Conservation (phyloP, 495 filamentous ascomycete species). For the Penicillium riverlandense region DNA sequence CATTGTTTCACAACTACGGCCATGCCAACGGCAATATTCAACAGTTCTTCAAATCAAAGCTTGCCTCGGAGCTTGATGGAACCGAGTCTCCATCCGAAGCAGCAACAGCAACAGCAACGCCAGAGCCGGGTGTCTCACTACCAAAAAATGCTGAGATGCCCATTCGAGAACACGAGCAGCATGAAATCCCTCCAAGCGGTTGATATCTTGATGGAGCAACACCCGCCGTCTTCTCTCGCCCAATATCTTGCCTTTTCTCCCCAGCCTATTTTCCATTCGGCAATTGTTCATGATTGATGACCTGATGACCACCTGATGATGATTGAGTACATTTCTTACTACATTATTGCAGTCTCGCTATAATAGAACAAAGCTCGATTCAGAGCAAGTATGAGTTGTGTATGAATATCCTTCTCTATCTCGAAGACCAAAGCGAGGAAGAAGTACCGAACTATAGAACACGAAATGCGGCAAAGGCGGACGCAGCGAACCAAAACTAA, state of each 20-base stretch:
- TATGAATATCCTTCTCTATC: constrained; percentile 14
- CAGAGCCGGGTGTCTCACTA: neutral
- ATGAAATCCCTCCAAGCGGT: neutral
- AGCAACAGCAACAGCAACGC: neutral
- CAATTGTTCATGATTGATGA: neutral
- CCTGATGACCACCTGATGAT: neutral
- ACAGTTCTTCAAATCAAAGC: constrained; percentile 2
- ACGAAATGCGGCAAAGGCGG: constrained; percentile 9
- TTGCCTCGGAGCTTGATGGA: neutral
- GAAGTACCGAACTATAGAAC: constrained; percentile 18
- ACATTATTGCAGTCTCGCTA: too few species aligned
- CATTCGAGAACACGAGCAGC: constrained; percentile 5
- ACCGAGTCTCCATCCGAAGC: too few species aligned
- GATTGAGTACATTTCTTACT: constrained; percentile 3
- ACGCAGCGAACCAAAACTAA: constrained; percentile 33
- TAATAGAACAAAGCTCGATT: too few species aligned
- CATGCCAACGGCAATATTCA: constrained; percentile 14
- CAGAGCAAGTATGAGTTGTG: constrained; percentile 17
- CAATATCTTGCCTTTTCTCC: too few species aligned
- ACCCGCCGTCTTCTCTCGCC: too few species aligned
- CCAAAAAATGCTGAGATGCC: constrained; percentile 5
- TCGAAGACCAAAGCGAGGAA: constrained; percentile 7
- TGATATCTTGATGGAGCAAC: too few species aligned
- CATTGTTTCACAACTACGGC: constrained; percentile 41
- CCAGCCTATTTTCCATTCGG: too few species aligned